A percentile compares a stretch with the other conserved stretches of the same genome.
Conservation (phyloP, 2,329 filamentous ascomycete species). For the Pyrenochaeta sp. region DNA sequence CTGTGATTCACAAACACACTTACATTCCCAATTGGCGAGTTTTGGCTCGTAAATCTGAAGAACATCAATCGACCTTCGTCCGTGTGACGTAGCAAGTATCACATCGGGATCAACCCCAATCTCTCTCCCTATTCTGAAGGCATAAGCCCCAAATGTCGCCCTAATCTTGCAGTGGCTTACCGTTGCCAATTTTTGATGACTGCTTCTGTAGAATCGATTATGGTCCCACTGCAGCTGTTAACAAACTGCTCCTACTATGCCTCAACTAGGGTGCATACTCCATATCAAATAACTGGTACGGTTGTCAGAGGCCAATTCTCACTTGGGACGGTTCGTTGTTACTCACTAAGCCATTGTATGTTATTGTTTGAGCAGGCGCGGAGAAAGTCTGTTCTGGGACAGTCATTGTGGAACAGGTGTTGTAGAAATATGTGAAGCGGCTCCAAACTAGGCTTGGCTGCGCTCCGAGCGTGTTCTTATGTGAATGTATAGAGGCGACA, state of each 20-base stretch:
- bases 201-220: conserved; percentile 81
- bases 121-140: conserved; percentile 75
- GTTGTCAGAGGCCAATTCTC: conserved; percentile 16
- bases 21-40: conserved; percentile 93
- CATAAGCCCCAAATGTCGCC: conserved; percentile 14
- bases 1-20: conserved; percentile 49
- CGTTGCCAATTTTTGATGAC: conserved; percentile 80
- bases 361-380: conserved; percentile 50
- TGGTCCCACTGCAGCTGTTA: conserved; percentile 67
- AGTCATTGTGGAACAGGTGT: conserved; percentile 33
- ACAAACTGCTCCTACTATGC: background rate
- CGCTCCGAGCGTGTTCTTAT: background rate
- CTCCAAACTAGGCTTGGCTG: background rate
- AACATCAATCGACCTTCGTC: conserved; percentile 86
- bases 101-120: conserved; percentile 84
- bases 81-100: conserved; percentile 91
- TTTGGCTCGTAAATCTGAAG: conserved; percentile 80
- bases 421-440: background rate
- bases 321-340: background rate
- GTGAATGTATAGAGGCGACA: background rate
- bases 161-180: conserved; percentile 54
- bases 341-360: conserved; percentile 55
- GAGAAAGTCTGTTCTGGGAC: conserved; percentile 50
- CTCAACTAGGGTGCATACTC: conserved; percentile 26
- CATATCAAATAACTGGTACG: conserved; percentile 46